Percentiles rank a stretch among this genome's conserved stretches.
These are phyloP conservation scores for Metschnikowia matae DNA, from an alignment of 805 yeast species.

Conservation along the genomic window DNA sequence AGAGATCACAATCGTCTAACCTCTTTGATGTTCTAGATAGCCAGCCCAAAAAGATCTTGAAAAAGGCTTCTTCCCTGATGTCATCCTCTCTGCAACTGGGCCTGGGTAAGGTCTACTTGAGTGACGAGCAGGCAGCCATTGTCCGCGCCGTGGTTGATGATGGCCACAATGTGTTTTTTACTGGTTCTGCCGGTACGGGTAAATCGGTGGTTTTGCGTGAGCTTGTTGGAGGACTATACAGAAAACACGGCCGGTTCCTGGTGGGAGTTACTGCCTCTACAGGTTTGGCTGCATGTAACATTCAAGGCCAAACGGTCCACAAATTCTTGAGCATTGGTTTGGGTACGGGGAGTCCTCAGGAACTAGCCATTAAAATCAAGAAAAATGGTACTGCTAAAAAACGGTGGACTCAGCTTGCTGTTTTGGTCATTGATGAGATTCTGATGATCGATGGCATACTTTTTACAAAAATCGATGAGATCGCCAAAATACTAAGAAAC, in stretches of 20 bases:
- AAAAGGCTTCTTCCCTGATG: constrained; percentile 1
- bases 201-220: constrained; percentile 79
- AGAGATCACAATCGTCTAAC: constrained; percentile 19
- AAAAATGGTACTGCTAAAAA: constrained; percentile 45
- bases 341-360: constrained; percentile 50
- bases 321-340: constrained; percentile 76
- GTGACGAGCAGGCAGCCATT: constrained; percentile 46
- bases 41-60: constrained; percentile 23
- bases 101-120: constrained; percentile 10
- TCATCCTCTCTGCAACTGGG: constrained; percentile 3
- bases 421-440: constrained; percentile 70
- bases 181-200: constrained; percentile 99
- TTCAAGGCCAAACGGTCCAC: constrained; percentile 76
- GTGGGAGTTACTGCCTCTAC: constrained; percentile 84
- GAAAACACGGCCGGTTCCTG: constrained; percentile 35
- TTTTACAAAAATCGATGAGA: constrained; percentile 57
- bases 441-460: constrained; percentile 75
- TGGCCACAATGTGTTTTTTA: constrained; percentile 76
- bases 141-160: constrained; percentile 47
- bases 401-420: constrained; percentile 56
- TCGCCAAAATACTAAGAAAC: constrained; percentile 51
- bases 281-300: constrained; percentile 78
- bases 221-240: constrained; percentile 51
- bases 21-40: constrained; percentile 20
- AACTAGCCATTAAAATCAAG: constrained; percentile 49